Evolutionary conservation across 306 rosid genomes (phyloP).

Genomic region (Acacia acuminata): DNA sequence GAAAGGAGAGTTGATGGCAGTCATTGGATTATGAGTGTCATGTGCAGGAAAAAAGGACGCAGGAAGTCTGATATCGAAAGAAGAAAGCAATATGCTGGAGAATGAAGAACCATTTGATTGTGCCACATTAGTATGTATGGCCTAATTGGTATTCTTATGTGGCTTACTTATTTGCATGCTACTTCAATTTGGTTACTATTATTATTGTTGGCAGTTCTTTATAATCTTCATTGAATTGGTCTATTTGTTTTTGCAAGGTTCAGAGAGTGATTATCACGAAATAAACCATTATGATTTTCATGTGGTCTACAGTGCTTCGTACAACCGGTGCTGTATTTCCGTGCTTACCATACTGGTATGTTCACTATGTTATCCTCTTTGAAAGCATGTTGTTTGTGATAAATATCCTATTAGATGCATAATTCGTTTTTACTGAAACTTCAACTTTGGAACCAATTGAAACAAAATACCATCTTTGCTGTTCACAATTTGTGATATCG

Average conservation of each 20-base stretch:
- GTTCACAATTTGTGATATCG: not conserved
- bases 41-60: slow-evolving; percentile 41
- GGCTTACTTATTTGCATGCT: not conserved
- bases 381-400: too few species aligned
- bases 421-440: not conserved
- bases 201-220: not conserved
- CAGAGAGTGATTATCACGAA: slow-evolving; percentile 39
- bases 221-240: slow-evolving; percentile 2
- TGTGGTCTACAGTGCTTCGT: slow-evolving; percentile 68
- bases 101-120: slow-evolving; percentile 54
- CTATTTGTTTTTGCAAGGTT: slow-evolving; percentile 46
- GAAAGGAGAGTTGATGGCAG: slow-evolving; percentile 9
- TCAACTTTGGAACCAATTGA: not conserved
- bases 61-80: slow-evolving; percentile 26
- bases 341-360: slow-evolving; percentile 66
- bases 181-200: not conserved
- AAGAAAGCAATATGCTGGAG: slow-evolving; percentile 33
- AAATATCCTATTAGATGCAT: not conserved
- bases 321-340: slow-evolving; percentile 75
- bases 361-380: slow-evolving; percentile 3
- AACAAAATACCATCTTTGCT: not conserved
- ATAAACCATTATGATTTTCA: slow-evolving; percentile 69
- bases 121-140: slow-evolving; percentile 67
- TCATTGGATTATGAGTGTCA: not conserved
- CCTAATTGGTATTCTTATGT: slow-evolving; percentile 27